These are phyloP conservation scores for Crepidotus variabilis DNA, from an alignment of 768 basidiomycete genomes.

Conservation along the genomic window DNA sequence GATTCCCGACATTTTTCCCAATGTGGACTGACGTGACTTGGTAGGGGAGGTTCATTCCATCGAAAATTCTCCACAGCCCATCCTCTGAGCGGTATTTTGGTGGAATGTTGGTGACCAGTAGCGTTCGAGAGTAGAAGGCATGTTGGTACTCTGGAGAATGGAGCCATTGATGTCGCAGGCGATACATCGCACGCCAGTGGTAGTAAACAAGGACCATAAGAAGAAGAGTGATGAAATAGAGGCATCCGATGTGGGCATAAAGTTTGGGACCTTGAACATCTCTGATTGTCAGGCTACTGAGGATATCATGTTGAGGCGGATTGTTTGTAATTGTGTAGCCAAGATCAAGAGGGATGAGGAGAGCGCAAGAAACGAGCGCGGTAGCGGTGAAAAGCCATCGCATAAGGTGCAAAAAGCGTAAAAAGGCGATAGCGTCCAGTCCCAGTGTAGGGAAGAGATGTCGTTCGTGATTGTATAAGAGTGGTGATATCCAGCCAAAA, in stretches of 20 bases:
- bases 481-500: slow-evolving; percentile 77
- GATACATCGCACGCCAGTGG: slow-evolving; percentile 66
- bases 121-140: slow-evolving; percentile 77
- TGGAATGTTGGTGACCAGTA: slow-evolving; percentile 67
- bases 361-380: slow-evolving; percentile 49
- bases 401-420: slow-evolving; percentile 78
- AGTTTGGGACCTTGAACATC: slow-evolving; percentile 57
- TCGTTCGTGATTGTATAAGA: slow-evolving; percentile 66
- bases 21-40: slow-evolving; percentile 73
- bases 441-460: slow-evolving; percentile 73
- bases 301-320: slow-evolving; percentile 36
- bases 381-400: slow-evolving; percentile 55
- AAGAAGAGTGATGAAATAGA: slow-evolving; percentile 61
- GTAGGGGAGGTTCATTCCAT: slow-evolving; percentile 56
- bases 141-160: slow-evolving; percentile 67
- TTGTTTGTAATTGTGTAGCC: slow-evolving; percentile 47
- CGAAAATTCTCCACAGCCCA: slow-evolving; percentile 61
- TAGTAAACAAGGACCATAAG: slow-evolving; percentile 57
- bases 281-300: slow-evolving; percentile 69
- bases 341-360: slow-evolving; percentile 75
- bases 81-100: slow-evolving; percentile 66
- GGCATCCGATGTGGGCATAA: slow-evolving; percentile 67
- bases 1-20: slow-evolving; percentile 62
- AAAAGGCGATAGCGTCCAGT: slow-evolving; percentile 78
- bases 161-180: slow-evolving; percentile 71